These are phyloP conservation scores for Beauveria pseudobassiana DNA, from an alignment of 2,329 filamentous ascomycete species.

Conservation along the genomic window DNA sequence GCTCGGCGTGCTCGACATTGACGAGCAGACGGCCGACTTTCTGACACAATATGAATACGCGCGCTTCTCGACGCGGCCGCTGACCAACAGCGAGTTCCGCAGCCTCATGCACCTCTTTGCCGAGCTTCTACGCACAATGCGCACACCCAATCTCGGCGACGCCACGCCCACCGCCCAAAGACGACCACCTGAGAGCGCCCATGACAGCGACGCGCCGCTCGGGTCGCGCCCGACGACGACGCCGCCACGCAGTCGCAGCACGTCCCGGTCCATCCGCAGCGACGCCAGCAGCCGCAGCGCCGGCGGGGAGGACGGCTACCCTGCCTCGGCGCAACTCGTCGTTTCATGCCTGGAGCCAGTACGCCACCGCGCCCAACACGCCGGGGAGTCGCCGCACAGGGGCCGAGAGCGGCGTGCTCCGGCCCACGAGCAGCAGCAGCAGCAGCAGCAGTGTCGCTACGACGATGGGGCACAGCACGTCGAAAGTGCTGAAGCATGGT, in stretches of 20 bases:
- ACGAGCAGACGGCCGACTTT: conserved; percentile 48
- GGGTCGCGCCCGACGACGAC: conserved; percentile 36
- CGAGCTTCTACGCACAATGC: conserved; percentile 70
- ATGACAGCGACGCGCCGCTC: conserved; percentile 38
- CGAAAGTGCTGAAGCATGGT: conserved; percentile 25
- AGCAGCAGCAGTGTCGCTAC: conserved; percentile 32
- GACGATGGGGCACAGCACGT: neutral
- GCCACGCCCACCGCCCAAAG: neutral
- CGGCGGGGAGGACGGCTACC: conserved; percentile 12
- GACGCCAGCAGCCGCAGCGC: conserved; percentile 19
- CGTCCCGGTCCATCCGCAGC: conserved; percentile 21
- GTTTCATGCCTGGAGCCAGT: conserved; percentile 36
- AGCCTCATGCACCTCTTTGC: conserved; percentile 79
- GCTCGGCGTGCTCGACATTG: conserved; percentile 51
- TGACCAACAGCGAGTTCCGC: conserved; percentile 66
- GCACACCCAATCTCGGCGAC: conserved; percentile 43
- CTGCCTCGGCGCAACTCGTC: conserved; percentile 33
- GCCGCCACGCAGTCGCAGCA: conserved; percentile 26
- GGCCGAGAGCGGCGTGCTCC: conserved; percentile 26
- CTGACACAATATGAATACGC: conserved; percentile 73
- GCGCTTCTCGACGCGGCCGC: conserved; percentile 65
- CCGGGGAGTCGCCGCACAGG: conserved; percentile 34
- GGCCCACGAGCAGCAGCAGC: conserved; percentile 24
- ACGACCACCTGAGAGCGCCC: conserved; percentile 31
- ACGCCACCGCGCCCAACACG: conserved; percentile 47